Evolutionary conservation across 2,329 filamentous ascomycete species (phyloP), one percentile per base, ranked within the genome.

Genomic region (Talaromyces albobiverticillius): DNA sequence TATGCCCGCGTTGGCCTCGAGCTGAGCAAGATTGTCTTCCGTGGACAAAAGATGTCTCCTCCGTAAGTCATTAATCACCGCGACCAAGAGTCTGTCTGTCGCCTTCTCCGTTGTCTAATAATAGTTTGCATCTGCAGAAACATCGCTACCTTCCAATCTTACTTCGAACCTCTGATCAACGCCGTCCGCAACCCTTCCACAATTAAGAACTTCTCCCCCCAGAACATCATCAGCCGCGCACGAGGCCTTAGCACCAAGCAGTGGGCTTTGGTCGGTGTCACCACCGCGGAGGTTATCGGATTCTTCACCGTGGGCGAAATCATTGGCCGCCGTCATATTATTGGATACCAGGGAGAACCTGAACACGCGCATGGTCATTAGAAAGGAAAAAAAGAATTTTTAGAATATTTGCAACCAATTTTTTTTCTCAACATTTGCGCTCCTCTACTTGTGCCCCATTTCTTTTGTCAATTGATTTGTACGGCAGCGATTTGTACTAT

Each of bases 251-350:
- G 84, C 73, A 79, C 76, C 62, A 80, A 84, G 63, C 87, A 95
- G 74, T 71, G 93, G 64, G 82, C 82, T 53, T 76, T 87, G 51
- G 87, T 82, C 57, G 89, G 88, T 64, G 88, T 99, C 57, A 79
- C 96, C 59, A 76, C 81, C 46, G 92, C 92, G 54, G 93, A 99
- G 79, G 82, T 90, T 48, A 77, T 99, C 62, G 94, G 94, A 58
- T 99, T 99, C 84, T 99, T 97, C 83, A 95, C 92, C 58, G 84
- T 97, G 53, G 94, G 94, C 61, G 92, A 97, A 82, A 97, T 99
- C 75, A 86, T 99, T 67, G 94, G 94, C 67, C 84, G 92, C 69
- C 85, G 94, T 79, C 97, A 99, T 88, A 75, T 99, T 64, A 82
- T 99, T 65, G 94, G 94, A 61, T 99, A 99, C 82, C 83, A 82